These are phyloP conservation scores for Amanita rubescens DNA, from an alignment of 768 basidiomycete genomes.

Conservation along the genomic window DNA sequence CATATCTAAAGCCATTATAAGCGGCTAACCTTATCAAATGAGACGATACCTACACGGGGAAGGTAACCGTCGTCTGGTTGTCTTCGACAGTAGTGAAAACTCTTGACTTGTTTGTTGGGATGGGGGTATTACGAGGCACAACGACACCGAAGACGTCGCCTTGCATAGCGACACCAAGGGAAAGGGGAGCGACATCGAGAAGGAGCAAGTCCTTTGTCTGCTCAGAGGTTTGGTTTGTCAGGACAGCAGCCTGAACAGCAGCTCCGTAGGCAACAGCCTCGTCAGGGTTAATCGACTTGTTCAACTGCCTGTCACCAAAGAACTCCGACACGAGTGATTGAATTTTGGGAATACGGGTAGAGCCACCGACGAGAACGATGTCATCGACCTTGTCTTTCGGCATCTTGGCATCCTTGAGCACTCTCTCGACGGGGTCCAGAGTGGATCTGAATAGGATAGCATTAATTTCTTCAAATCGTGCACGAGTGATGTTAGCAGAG, in stretches of 20 bases:
- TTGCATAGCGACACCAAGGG: conserved; percentile 99
- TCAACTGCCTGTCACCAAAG: conserved; percentile 95
- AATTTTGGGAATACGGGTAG: conserved; percentile 99
- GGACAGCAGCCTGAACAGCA: conserved; percentile 97
- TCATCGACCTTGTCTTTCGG: conserved; percentile 96
- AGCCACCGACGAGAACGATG: conserved; percentile 99
- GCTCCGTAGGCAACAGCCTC: conserved; percentile 99
- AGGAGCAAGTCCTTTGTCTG: conserved; percentile 98
- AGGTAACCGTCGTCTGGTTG: conserved; percentile 99
- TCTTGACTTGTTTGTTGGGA: conserved; percentile 98
- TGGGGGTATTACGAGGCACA: conserved; percentile 98
- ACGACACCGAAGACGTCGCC: conserved; percentile 99
- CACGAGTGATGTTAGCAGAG: conserved; percentile 97
- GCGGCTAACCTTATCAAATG: conserved; percentile 4
- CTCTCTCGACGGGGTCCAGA: conserved; percentile 97
- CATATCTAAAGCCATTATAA: conserved; percentile 50
- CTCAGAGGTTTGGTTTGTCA: conserved; percentile 97
- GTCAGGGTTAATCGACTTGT: conserved; percentile 99
- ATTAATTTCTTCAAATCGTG: conserved; percentile 99
- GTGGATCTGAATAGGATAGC: conserved; percentile 93
- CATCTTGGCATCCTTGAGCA: conserved; percentile 98
- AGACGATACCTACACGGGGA: conserved; percentile 74
- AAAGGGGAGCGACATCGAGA: conserved; percentile 96
- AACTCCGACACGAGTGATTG: conserved; percentile 97
- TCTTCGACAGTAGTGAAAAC: conserved; percentile 99